Conservation (phyloP, 2,329 filamentous ascomycete species). For the Penicillium sp. region DNA sequence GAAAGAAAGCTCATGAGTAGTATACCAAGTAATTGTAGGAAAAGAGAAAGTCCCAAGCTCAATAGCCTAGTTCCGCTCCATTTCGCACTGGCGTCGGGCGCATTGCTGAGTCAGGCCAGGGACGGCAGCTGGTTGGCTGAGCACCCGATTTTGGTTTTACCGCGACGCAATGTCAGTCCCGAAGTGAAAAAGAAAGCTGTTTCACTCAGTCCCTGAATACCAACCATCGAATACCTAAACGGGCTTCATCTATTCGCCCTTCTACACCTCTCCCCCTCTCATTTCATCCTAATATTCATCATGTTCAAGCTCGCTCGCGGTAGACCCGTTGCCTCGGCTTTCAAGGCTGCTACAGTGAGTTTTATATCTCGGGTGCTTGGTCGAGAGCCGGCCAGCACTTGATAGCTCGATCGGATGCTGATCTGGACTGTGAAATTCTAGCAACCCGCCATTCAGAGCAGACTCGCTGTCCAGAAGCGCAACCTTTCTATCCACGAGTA, state of each 20-base stretch:
- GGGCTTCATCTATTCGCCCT: constrained; percentile 12
- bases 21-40: neutral
- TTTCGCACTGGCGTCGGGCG: constrained; percentile 28
- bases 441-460: constrained; percentile 54
- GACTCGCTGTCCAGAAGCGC: constrained; percentile 67
- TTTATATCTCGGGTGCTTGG: constrained; percentile 10
- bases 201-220: constrained; percentile 23
- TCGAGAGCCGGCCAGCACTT: constrained; percentile 15
- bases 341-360: constrained; percentile 73
- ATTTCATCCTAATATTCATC: constrained; percentile 34
- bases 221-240: constrained; percentile 8
- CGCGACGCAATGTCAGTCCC: constrained; percentile 29
- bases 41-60: neutral
- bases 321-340: constrained; percentile 73
- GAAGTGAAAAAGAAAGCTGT: constrained; percentile 39
- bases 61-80: constrained; percentile 27
- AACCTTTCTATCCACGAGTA: constrained; percentile 97
- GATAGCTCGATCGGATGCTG: constrained; percentile 7
- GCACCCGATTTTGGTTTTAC: constrained; percentile 28
- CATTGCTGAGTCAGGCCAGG: constrained; percentile 29
- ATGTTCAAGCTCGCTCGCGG: constrained; percentile 90
- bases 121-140: constrained; percentile 29
- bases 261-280: constrained; percentile 13
- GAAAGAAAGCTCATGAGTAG: neutral
- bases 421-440: constrained; percentile 36